phyloP scores from a whole-genome alignment of 2,329 filamentous ascomycete species.

The Allantophomopsis lycopodina region DNA sequence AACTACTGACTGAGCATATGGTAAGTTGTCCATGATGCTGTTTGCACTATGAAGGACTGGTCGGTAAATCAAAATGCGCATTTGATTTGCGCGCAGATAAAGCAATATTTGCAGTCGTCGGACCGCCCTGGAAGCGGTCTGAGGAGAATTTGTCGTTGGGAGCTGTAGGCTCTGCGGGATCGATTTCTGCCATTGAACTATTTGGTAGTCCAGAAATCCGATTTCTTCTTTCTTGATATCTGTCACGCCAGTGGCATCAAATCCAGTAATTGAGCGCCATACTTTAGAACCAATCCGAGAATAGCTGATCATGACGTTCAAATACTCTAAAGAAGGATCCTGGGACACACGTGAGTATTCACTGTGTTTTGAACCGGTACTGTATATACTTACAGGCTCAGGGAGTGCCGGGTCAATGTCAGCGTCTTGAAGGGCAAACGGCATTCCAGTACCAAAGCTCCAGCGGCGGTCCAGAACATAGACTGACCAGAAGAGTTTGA shows the following conservation, averaged over 20 bases:
- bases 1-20: constrained; percentile 60
- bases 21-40: constrained; percentile 65
- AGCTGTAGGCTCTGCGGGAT: constrained; percentile 53
- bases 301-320: constrained; percentile 76
- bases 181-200: constrained; percentile 74
- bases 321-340: constrained; percentile 38
- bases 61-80: constrained; percentile 79
- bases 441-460: constrained; percentile 82
- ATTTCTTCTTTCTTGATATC: constrained; percentile 63
- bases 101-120: constrained; percentile 71
- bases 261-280: constrained; percentile 66
- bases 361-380: too few relatives aligned
- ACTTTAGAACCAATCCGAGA: constrained; percentile 74
- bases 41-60: constrained; percentile 75
- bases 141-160: constrained; percentile 28
- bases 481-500: constrained; percentile 73
- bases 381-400: constrained; percentile 50
- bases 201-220: constrained; percentile 67
- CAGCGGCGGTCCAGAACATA: constrained; percentile 78
- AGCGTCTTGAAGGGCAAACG: constrained; percentile 72
- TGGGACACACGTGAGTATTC: constrained; percentile 1
- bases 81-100: constrained; percentile 78
- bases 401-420: constrained; percentile 73
- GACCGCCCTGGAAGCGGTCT: constrained; percentile 26
- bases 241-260: constrained; percentile 37